Evolutionary conservation across 2,329 filamentous ascomycete species (phyloP).

Genomic region (Ophiostoma montium): DNA sequence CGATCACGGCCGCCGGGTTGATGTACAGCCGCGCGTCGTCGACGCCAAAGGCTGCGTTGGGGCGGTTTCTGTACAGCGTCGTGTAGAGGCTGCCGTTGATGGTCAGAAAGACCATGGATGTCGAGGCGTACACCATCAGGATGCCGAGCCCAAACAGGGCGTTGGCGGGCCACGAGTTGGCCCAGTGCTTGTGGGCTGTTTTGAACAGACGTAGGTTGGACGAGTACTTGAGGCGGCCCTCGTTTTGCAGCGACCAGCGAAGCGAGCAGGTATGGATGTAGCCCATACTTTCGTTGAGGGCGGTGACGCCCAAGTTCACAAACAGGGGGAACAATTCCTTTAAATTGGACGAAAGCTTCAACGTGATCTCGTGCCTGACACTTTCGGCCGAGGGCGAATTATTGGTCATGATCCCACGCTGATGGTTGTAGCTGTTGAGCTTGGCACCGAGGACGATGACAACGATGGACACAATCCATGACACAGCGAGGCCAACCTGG

Average conservation of each 20-base stretch:
- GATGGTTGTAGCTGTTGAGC: too few species aligned
- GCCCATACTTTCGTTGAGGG: conserved; percentile 20
- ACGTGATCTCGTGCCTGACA: background rate
- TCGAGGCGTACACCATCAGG: background rate
- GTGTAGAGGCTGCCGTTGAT: background rate
- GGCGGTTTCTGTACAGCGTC: background rate
- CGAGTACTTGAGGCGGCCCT: conserved; percentile 20
- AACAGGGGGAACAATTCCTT: background rate
- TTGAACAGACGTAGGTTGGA: conserved; percentile 11
- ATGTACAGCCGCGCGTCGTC: background rate
- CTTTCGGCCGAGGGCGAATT: too few species aligned
- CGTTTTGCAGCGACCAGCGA: conserved; percentile 19
- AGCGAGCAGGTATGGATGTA: conserved; percentile 19
- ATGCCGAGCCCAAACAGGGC: background rate
- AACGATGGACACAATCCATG: too few species aligned
- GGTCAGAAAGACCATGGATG: background rate
- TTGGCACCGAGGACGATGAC: too few species aligned
- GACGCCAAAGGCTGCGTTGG: too few species aligned
- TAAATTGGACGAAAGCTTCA: background rate
- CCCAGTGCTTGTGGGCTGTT: background rate
- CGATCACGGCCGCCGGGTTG: background rate
- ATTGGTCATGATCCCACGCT: too few species aligned
- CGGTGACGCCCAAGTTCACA: conserved; percentile 12
- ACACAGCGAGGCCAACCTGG: too few species aligned
- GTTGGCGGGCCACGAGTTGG: background rate